Percentiles rank a stretch among this genome's conserved stretches.
Conservation (phyloP, 2,329 filamentous ascomycete species). For the Fusarium phyllophilum region DNA sequence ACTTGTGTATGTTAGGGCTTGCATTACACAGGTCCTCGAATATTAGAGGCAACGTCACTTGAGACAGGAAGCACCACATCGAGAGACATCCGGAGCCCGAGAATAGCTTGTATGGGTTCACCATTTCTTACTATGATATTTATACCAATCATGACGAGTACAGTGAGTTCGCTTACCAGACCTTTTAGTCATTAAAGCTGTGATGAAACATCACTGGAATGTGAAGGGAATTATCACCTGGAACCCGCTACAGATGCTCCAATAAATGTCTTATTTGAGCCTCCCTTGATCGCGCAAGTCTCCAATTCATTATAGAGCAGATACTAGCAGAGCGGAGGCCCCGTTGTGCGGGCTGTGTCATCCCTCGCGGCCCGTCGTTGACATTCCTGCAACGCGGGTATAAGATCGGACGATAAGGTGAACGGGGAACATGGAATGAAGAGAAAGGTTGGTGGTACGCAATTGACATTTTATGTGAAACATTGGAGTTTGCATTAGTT, state of each 20-base stretch:
- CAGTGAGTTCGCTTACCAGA: background rate
- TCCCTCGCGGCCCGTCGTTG: background rate
- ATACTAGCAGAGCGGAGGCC: background rate
- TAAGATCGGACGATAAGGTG: background rate
- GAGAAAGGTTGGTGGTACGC: background rate
- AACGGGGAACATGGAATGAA: background rate
- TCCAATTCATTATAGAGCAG: background rate
- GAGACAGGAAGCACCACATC: background rate
- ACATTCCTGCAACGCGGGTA: background rate
- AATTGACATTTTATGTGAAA: background rate
- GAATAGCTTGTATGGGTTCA: background rate
- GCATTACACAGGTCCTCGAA: background rate
- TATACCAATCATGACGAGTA: background rate
- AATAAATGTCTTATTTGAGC: constrained; percentile 9
- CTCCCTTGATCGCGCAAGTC: constrained; percentile 12
- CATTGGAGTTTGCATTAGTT: background rate
- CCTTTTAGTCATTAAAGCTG: background rate
- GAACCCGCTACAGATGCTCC: background rate
- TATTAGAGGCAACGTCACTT: background rate
- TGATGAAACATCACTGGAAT: constrained; percentile 12
- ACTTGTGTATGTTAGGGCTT: background rate
- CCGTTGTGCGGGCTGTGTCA: background rate
- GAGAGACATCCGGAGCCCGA: background rate
- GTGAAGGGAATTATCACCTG: background rate
- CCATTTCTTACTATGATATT: background rate